Conservation (phyloP, 2,329 filamentous ascomycete species). For the Hymenoscyphus occultus region DNA sequence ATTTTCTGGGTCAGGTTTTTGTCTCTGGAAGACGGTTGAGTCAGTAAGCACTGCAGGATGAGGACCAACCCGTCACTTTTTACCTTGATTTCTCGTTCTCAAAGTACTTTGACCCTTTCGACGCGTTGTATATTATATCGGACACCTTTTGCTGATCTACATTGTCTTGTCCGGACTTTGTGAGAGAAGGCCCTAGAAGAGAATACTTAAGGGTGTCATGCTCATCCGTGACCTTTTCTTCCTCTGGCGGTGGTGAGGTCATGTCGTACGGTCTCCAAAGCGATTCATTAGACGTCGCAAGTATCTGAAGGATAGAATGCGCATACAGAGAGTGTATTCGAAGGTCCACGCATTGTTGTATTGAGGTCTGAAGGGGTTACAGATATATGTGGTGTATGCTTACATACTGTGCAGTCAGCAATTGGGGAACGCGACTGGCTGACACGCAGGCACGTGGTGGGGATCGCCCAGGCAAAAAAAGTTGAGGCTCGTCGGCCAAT, state of each 20-base stretch:
- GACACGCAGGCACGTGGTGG: constrained; percentile 6
- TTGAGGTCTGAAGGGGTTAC: background rate
- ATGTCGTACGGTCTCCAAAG: constrained; percentile 21
- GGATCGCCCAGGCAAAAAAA: constrained; percentile 15
- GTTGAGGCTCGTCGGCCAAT: constrained; percentile 14
- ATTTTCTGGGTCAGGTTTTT: constrained; percentile 83
- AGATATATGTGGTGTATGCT: background rate
- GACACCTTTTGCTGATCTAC: constrained; percentile 95
- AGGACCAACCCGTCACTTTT: constrained; percentile 52
- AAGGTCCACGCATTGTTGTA: background rate
- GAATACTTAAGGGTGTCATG: constrained; percentile 81
- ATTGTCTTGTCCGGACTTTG: constrained; percentile 87
- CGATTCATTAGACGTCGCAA: background rate
- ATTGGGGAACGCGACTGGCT: no score
- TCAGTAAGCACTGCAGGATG: background rate
- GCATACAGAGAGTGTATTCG: background rate
- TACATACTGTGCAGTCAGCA: background rate
- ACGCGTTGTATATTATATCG: constrained; percentile 95
- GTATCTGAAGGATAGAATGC: background rate
- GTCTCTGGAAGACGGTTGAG: constrained; percentile 52
- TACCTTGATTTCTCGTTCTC: constrained; percentile 84
- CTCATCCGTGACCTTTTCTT: constrained; percentile 22
- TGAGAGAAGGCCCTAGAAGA: constrained; percentile 83
- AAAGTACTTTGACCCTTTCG: constrained; percentile 95
- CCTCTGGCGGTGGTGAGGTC: constrained; percentile 18